Evolutionary conservation across 495 filamentous ascomycete species (phyloP).

Genomic region (Baudoinia panamericana): DNA sequence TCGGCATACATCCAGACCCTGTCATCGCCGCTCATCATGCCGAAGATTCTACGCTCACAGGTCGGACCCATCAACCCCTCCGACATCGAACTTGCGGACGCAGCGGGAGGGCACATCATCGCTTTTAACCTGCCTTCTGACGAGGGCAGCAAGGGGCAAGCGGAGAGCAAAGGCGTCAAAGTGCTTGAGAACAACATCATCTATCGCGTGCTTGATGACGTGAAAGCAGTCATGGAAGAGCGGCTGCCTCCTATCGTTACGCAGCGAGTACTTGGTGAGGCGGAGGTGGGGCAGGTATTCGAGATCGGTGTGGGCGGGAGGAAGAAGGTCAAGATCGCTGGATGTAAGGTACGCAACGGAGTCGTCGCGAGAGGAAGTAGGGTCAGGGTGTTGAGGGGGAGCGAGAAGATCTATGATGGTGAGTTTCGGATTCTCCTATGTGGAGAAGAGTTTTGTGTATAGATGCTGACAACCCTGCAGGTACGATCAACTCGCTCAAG

Average conservation of each 20-base stretch:
- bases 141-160: constrained; percentile 52
- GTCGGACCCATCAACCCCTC: constrained; percentile 73
- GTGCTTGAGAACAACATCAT: constrained; percentile 87
- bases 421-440: constrained; percentile 28
- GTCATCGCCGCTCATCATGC: constrained; percentile 69
- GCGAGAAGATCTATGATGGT: constrained; percentile 68
- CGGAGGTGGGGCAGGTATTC: constrained; percentile 72
- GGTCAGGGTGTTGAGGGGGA: constrained; percentile 61
- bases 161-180: constrained; percentile 52
- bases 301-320: constrained; percentile 65
- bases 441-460: constrained; percentile 5
- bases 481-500: constrained; percentile 66
- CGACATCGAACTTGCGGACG: constrained; percentile 76
- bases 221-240: constrained; percentile 54
- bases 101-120: constrained; percentile 57
- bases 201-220: constrained; percentile 76
- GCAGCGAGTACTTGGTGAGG: constrained; percentile 67
- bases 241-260: constrained; percentile 51
- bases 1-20: constrained; percentile 56
- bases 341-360: constrained; percentile 79
- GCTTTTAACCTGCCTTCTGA: constrained; percentile 75
- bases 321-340: constrained; percentile 60
- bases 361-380: constrained; percentile 44
- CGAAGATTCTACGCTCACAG: constrained; percentile 60
- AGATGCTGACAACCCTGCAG: constrained; percentile 32